Evolutionary conservation across 2,329 filamentous ascomycete genomes (phyloP), one percentile per base, ranked within the genome.

Genomic region (Xylariales sp.): DNA sequence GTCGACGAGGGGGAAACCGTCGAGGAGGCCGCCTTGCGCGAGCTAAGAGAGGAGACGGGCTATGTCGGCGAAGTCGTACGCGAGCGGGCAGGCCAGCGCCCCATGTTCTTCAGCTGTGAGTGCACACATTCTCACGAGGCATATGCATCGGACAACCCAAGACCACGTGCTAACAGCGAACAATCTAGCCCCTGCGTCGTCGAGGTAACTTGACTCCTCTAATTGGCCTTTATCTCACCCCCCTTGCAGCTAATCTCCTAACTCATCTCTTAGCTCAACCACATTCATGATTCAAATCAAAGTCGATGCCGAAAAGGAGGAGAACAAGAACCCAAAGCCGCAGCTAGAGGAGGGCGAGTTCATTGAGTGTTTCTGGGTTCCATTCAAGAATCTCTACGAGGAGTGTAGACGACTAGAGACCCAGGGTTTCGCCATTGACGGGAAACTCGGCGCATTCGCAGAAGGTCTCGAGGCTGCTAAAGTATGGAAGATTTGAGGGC

Each of bases 331-430:
- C 56, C 83, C 83, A 0, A 77, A 82, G 65, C 81, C 83, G 0
- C 75, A 82, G 61, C 77, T 86, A 5, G 84, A 86, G 68, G 83
- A 84, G 10, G 83, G 83, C 60, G 84, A 85, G 69, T 85, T 85
- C 73, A 86, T 86, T 63, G 84, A 86, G 72, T 83, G 81, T 41
- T 85, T 85, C 73, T 81, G 81, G 49, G 80, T 86, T 2, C 81
- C 83, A 0, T 70, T 85, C 30, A 81, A 77, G 49, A 77, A 83
- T 54, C 75, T 86, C 1, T 84, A 83, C 72, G 72, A 75, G 3
- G 80, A 83, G 62, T 85, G 83, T 58, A 79, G 79, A 65, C 78
- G 75, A 58, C 76, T 85, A 30, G 83, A 85, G 64, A 64, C 71
- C 5, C 69, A 75, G 54, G 76, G 76, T 7, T 78, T 72, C 62